Evolutionary conservation across 2,329 filamentous ascomycete species (phyloP).

Genomic region (Metarhizium brunneum): DNA sequence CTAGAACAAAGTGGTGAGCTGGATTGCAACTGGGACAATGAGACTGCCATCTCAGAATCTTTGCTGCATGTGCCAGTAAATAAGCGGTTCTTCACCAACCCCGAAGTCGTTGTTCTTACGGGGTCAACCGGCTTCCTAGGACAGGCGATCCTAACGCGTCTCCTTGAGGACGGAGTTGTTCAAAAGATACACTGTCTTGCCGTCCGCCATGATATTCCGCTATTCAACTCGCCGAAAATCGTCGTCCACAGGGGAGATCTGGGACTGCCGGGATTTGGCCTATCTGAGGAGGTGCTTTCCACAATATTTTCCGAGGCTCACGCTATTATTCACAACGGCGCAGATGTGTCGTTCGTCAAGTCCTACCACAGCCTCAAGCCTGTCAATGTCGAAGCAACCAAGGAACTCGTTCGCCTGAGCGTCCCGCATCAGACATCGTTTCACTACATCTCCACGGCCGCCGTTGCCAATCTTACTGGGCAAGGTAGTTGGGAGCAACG

Average conservation of each 20-base stretch:
- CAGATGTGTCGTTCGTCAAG: slow-evolving; percentile 23
- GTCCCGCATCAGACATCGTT: slow-evolving; percentile 16
- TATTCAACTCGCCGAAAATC: slow-evolving; percentile 17
- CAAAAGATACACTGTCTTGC: slow-evolving; percentile 34
- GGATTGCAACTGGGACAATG: background rate
- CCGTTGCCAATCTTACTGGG: background rate
- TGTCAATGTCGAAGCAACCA: slow-evolving; percentile 20
- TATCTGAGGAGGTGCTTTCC: slow-evolving; percentile 14
- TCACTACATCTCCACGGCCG: slow-evolving; percentile 23
- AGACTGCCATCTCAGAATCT: background rate
- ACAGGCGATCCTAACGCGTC: slow-evolving; percentile 22
- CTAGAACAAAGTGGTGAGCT: background rate
- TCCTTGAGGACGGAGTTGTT: slow-evolving; percentile 24
- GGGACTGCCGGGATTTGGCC: slow-evolving; percentile 22
- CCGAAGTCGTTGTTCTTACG: slow-evolving; percentile 15
- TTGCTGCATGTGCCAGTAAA: slow-evolving; percentile 2
- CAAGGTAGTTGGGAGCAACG: background rate
- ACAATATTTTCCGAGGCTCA: background rate
- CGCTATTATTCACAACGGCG: slow-evolving; percentile 42
- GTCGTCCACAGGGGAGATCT: slow-evolving; percentile 28
- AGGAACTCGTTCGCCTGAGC: slow-evolving; percentile 16
- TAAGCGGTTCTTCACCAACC: background rate
- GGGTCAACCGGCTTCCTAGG: slow-evolving; percentile 34
- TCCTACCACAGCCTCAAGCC: slow-evolving; percentile 16
- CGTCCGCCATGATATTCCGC: slow-evolving; percentile 13